Base-by-base conservation (phyloP, 305 asterid species). In the Fraxinus platypoda region DNA sequence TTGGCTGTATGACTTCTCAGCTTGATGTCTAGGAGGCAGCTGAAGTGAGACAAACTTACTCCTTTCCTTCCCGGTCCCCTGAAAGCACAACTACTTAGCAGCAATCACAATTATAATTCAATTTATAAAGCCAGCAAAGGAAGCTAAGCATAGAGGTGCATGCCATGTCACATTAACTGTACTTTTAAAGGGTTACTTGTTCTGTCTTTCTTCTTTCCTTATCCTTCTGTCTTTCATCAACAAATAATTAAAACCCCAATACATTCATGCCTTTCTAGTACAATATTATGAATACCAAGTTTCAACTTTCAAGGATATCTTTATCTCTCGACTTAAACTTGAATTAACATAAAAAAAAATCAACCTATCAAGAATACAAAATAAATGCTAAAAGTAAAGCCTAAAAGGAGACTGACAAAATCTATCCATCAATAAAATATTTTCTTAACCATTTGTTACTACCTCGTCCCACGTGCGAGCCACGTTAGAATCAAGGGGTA, bases 61-160 rank as follows among this genome's bases (percentile, higher is more conserved):
- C 28, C 83, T 78, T 52, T 86, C 93, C 59, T 79, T 81, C 84
- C 89, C 90, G 83, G 81, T 82, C 13, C 88, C 91, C 93, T 90
- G 89, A 54, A 76, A 26, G 80, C 46, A 82, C 68, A 37, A 87
- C 78, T 82, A 78, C 26, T 37, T 59, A n/a, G 80, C 38, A 76
- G 34, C 8, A n/a, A 80, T 81, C 79, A 78, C 85, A 78, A n/a
- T 13, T 30, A 30, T 31, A 28, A 70, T 70, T 70, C 38, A 70
- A 70, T 26, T 28, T 31, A 28, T 70, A 31, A 70, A 31, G 75
- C 41, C 75, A 30, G 37, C 11, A 30, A 70, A 70, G 75, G 25
- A 70, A 70, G 41, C 37, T 21, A 70, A 15, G 41, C 41, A 13
- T 70, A 13, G 75, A 70, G 75, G 75, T 31, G 43, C 75, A 70